phyloP scores from a whole-genome alignment of 306 rosid species.

The Prunus dulcis region DNA sequence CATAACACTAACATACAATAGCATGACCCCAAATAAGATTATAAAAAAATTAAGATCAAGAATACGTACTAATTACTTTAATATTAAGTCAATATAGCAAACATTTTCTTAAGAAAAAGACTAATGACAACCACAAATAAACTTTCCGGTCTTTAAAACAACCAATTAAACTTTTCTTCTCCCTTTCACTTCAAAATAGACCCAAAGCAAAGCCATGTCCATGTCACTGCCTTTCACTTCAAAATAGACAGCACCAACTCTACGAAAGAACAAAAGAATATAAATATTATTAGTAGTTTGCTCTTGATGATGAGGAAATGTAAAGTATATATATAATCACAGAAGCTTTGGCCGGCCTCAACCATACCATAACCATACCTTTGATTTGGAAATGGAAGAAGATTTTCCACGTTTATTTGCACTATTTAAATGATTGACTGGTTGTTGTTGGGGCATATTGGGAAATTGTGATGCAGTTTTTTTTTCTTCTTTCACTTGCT shows the following conservation, averaged over 20 bases:
- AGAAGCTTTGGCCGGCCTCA: neutral
- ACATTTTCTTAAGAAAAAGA: neutral
- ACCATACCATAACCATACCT: slow-evolving; percentile 16
- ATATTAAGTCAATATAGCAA: too few species aligned
- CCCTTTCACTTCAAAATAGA: slow-evolving; percentile 17
- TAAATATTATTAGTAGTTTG: neutral
- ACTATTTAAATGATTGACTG: neutral
- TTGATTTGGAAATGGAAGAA: slow-evolving; percentile 1
- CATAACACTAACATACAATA: too few species aligned
- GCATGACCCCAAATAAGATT: too few species aligned
- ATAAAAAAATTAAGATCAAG: neutral
- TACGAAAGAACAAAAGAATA: slow-evolving; percentile 10
- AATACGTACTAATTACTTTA: neutral
- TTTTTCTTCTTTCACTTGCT: slow-evolving; percentile 34
- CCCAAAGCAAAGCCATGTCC: neutral
- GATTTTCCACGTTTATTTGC: neutral
- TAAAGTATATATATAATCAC: neutral
- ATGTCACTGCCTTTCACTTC: slow-evolving; percentile 12
- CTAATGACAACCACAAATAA: neutral
- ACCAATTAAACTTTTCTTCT: neutral
- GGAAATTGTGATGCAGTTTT: slow-evolving; percentile 7
- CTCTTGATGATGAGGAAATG: neutral
- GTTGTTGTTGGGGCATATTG: neutral
- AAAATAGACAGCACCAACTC: slow-evolving; percentile 37
- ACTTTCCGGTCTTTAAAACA: neutral